These are phyloP conservation scores for Sugiyamaella xylanicola DNA, from an alignment of 1,139 yeast genomes.

Conservation along the genomic window DNA sequence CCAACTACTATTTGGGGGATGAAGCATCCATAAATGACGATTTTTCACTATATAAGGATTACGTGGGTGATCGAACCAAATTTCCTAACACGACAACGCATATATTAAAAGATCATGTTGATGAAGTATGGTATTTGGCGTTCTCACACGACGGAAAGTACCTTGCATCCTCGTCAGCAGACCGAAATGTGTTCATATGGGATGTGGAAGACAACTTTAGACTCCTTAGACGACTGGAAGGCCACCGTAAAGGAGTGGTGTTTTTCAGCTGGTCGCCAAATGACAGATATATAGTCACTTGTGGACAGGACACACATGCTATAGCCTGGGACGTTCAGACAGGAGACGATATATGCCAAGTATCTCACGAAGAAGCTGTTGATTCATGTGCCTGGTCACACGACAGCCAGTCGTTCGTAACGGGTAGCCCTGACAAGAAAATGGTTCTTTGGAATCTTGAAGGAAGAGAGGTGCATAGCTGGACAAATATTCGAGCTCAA, in stretches of 20 bases:
- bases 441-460: constrained; percentile 56
- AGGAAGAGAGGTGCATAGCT: constrained; percentile 46
- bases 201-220: constrained; percentile 60
- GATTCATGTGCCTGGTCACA: constrained; percentile 82
- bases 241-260: constrained; percentile 63
- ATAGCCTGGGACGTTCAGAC: constrained; percentile 63
- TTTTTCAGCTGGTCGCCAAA: constrained; percentile 75
- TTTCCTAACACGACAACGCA: constrained; percentile 52
- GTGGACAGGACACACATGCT: constrained; percentile 67
- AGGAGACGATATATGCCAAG: constrained; percentile 38
- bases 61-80: constrained; percentile 38
- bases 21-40: constrained; percentile 24
- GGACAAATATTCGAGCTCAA: constrained; percentile 58
- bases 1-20: constrained; percentile 43
- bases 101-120: constrained; percentile 55
- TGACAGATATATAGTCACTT: constrained; percentile 65
- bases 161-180: constrained; percentile 77
- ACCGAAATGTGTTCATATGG: constrained; percentile 65
- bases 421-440: constrained; percentile 79
- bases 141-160: constrained; percentile 78
- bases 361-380: constrained; percentile 42
- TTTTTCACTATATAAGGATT: constrained; percentile 41
- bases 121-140: constrained; percentile 83
- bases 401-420: constrained; percentile 58
- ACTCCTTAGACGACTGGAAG: constrained; percentile 46